Base-by-base conservation (phyloP, 495 filamentous ascomycete genomes). In the Xylaria cubensis region DNA sequence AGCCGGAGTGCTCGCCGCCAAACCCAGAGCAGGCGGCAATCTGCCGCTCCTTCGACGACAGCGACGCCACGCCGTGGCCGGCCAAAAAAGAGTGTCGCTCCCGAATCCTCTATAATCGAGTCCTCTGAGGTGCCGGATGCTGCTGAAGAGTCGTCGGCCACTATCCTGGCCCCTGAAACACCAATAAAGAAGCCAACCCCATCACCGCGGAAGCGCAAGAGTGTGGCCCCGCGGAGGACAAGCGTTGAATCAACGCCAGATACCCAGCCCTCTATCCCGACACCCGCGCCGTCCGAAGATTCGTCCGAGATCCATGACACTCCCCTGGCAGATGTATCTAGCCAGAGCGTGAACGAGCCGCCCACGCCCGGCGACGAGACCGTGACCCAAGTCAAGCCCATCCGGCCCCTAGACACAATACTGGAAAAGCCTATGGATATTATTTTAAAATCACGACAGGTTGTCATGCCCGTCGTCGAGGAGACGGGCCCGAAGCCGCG, bases 341-440 rank as follows among this genome's bases (percentile, higher is more conserved):
- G 87, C 39, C 84, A 89, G n/a, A 86, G 86, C 17, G 79, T 94
- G 67, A 96, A 95, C 69, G 71, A 78, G 64, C 76, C 75, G 65
- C 77, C 67, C 12, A 74, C 69, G 56, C 32, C 76, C 42, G 36
- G 73, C 34, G 84, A 86, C 56, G 80, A 83, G 63, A 86, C 83
- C 10, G 61, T 84, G 32, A 76, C 82, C 0, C 81, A 84, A 36
- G 75, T 91, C 44, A 88, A 90, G 78, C 90, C 91, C 68, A 88
- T 94, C 78, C 93, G 90, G 74, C 84, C 92, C 29, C 88, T 92
- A 82, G 87, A 91, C 73, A 92, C 92, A 3, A 84, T 93, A 67
- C 77, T 96, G 64, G 94, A 97, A 78, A 93, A 89, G 80, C 95
- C 94, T 10, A 95, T 97, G 93, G 94, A 98, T 77, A 97, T 99